Conservation (phyloP, 1,139 yeast species). For the Candida glucosophila region DNA sequence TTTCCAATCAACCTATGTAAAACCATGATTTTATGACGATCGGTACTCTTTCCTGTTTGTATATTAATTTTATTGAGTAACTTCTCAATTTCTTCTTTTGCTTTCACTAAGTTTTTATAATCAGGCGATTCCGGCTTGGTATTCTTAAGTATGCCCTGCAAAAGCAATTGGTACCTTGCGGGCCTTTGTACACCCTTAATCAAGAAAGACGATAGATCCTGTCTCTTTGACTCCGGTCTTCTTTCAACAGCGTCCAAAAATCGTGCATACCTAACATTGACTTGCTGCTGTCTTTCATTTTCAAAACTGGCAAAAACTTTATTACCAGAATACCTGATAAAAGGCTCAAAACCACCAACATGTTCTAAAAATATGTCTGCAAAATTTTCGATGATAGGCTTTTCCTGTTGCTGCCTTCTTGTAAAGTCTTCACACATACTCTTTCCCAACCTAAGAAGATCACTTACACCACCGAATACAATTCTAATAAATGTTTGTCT, state of each 20-base stretch:
- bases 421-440: conserved; percentile 84
- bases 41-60: conserved; percentile 92
- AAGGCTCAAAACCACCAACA: conserved; percentile 85
- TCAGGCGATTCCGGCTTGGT: conserved; percentile 75
- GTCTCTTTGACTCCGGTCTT: conserved; percentile 80
- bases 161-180: conserved; percentile 82
- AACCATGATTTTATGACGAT: conserved; percentile 82
- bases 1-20: conserved; percentile 76
- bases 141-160: conserved; percentile 75
- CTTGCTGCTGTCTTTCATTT: conserved; percentile 88
- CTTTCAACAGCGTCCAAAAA: conserved; percentile 89
- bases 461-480: conserved; percentile 86
- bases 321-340: conserved; percentile 89
- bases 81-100: conserved; percentile 68
- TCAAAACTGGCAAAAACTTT: conserved; percentile 94
- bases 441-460: conserved; percentile 75
- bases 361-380: conserved; percentile 83
- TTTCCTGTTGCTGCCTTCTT: conserved; percentile 75
- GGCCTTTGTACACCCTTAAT: conserved; percentile 96
- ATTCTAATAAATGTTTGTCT: conserved; percentile 86
- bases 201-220: conserved; percentile 85
- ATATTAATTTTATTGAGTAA: conserved; percentile 74
- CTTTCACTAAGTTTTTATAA: conserved; percentile 58
- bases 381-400: conserved; percentile 73
- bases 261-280: conserved; percentile 81